Evolutionary conservation across 73 alveolate species (phyloP), one percentile per base, ranked within the genome.

Genomic region (Tetrahymena thermophila): DNA sequence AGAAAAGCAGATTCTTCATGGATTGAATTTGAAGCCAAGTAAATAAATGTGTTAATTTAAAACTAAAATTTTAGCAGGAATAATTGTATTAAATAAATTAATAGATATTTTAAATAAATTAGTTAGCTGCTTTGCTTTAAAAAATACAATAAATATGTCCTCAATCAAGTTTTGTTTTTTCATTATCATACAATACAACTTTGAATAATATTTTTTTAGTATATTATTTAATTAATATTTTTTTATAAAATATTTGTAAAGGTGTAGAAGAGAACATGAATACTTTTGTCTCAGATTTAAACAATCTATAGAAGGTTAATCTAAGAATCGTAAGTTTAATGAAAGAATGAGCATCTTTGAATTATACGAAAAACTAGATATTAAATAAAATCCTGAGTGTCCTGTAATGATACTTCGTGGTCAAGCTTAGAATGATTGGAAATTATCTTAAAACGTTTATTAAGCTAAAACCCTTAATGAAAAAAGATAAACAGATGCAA

Each of bases 351-450:
- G 94, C 56, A 93, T 95, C 40, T 95, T 85, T 43, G 43, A 21
- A 93, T 25, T 71, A 71, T 71, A 10, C 31, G 89, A 71, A 31
- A 71, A 71, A 21, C 37, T 71, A 3, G 89, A 71, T 28, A 71
- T 71, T n/a, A 71, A 71, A 25, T 7, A 28, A 28, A 95, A 95
- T 85, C 93, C 93, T 43, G 97, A 95, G 35, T 83, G 95, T 34
- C 97, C 97, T 55, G 71, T 85, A 37, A 50, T 95, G 44, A 95
- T 95, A 31, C 85, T 71, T 55, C 93, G 97, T 85, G 97, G 97
- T 19, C 14, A 85, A 89, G 94, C 97, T 13, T 94, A 85, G n/a
- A 55, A 85, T 40, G 97, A 95, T 93, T 95, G 97, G 97, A 95
- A 95, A 85, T 85, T 95, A 93, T 85, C 97, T 11, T 85, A 95